A percentile compares a stretch with the other conserved stretches of the same genome.
Evolutionary conservation across 1,139 yeast species (phyloP).

Genomic region (Pichia sp.): DNA sequence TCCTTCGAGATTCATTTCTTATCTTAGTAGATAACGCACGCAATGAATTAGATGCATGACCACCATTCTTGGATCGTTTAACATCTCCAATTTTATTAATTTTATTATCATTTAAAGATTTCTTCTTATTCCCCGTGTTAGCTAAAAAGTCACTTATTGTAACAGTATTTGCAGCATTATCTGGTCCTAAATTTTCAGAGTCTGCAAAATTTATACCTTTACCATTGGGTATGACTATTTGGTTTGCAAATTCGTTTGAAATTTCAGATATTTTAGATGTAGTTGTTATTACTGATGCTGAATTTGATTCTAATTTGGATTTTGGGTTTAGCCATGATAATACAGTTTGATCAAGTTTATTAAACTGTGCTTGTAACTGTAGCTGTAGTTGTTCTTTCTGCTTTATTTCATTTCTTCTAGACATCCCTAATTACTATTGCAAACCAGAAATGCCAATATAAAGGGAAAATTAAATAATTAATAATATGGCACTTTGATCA

Average conservation of each 20-base stretch:
- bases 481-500: too few relatives aligned
- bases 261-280: neutral
- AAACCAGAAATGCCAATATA: neutral
- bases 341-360: slow-evolving; percentile 35
- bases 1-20: slow-evolving; percentile 30
- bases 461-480: neutral
- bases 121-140: neutral
- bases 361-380: slow-evolving; percentile 39
- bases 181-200: slow-evolving; percentile 2
- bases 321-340: slow-evolving; percentile 36
- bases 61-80: slow-evolving; percentile 15
- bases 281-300: neutral
- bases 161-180: neutral
- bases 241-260: slow-evolving; percentile 17
- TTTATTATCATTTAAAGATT: slow-evolving; percentile 6
- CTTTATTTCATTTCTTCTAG: slow-evolving; percentile 25
- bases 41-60: slow-evolving; percentile 31
- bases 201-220: slow-evolving; percentile 31
- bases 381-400: slow-evolving; percentile 45
- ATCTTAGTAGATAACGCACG: slow-evolving; percentile 41
- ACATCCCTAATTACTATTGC: slow-evolving; percentile 12
- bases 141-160: slow-evolving; percentile 15
- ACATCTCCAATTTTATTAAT: slow-evolving; percentile 13
- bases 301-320: neutral
- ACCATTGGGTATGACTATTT: slow-evolving; percentile 45